phyloP scores from a whole-genome alignment of 1,139 yeast genomes.

The Sugiyamaella pinicola region DNA sequence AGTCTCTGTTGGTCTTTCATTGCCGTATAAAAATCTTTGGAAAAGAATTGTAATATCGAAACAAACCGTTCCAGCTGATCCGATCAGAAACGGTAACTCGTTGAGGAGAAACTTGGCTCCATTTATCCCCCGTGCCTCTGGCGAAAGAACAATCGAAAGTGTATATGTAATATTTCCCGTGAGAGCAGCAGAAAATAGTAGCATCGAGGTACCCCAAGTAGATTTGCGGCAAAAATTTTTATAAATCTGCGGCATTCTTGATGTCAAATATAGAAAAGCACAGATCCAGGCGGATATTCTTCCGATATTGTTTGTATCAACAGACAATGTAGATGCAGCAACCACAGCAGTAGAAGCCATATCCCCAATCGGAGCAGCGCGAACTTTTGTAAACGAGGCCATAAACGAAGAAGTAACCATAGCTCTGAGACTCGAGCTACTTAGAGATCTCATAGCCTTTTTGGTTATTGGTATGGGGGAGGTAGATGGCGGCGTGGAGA shows the following conservation, averaged over 20 bases:
- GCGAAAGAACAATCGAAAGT: conserved; percentile 60
- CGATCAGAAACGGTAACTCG: conserved; percentile 81
- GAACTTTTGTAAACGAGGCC: conserved; percentile 36
- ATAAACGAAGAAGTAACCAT: conserved; percentile 37
- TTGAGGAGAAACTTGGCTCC: conserved; percentile 56
- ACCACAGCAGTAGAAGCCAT: conserved; percentile 30
- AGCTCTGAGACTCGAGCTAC: conserved; percentile 26
- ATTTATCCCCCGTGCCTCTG: conserved; percentile 44
- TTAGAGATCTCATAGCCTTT: conserved; percentile 5
- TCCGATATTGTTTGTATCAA: conserved; percentile 46
- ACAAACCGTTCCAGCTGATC: conserved; percentile 82
- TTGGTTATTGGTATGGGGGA: conserved; percentile 20
- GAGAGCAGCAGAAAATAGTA: conserved; percentile 76
- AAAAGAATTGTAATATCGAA: conserved; percentile 77
- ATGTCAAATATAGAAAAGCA: conserved; percentile 70
- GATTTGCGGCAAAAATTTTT: conserved; percentile 76
- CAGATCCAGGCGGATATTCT: conserved; percentile 76
- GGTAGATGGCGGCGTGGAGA: background rate
- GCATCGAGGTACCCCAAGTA: conserved; percentile 80
- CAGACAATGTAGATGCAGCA: conserved; percentile 27
- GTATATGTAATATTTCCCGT: conserved; percentile 83
- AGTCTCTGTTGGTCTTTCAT: conserved; percentile 25
- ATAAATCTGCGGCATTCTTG: conserved; percentile 82
- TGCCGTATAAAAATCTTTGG: conserved; percentile 51
- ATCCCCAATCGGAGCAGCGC: conserved; percentile 28